These are phyloP conservation scores for Rutstroemia sp. DNA, from an alignment of 2,329 filamentous ascomycete genomes.

Conservation along the genomic window DNA sequence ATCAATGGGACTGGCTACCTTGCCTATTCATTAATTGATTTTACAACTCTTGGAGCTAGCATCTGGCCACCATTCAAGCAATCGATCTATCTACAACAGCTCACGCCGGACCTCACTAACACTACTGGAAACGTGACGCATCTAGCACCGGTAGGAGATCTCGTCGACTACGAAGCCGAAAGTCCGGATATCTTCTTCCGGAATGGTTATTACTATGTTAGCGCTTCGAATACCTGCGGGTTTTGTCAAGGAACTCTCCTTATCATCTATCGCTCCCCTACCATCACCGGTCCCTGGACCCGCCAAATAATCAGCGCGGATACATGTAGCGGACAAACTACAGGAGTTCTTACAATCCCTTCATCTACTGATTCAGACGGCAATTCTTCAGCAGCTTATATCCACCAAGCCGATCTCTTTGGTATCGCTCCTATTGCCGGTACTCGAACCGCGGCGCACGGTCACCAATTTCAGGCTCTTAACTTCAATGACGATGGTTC, in stretches of 20 bases:
- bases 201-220: constrained; percentile 21
- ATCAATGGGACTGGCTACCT: constrained; percentile 18
- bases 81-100: constrained; percentile 17
- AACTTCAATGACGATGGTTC: constrained; percentile 4
- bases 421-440: constrained; percentile 15
- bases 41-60: constrained; percentile 16
- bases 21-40: constrained; percentile 20
- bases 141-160: constrained; percentile 9
- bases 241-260: constrained; percentile 21
- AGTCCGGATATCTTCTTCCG: constrained; percentile 21
- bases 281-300: constrained; percentile 16
- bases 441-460: neutral
- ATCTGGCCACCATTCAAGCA: constrained; percentile 23
- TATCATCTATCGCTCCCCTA: constrained; percentile 17
- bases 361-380: neutral
- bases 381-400: constrained; percentile 10
- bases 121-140: constrained; percentile 14
- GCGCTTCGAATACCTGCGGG: constrained; percentile 22
- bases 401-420: constrained; percentile 20
- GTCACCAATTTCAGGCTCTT: constrained; percentile 4
- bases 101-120: constrained; percentile 18
- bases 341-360: constrained; percentile 16
- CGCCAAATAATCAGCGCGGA: constrained; percentile 20
- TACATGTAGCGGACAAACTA: constrained; percentile 21
- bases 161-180: constrained; percentile 20